Evolutionary conservation across 2,329 filamentous ascomycete genomes (phyloP), one percentile per base, ranked within the genome.

Genomic region (Madurella mycetomatis): DNA sequence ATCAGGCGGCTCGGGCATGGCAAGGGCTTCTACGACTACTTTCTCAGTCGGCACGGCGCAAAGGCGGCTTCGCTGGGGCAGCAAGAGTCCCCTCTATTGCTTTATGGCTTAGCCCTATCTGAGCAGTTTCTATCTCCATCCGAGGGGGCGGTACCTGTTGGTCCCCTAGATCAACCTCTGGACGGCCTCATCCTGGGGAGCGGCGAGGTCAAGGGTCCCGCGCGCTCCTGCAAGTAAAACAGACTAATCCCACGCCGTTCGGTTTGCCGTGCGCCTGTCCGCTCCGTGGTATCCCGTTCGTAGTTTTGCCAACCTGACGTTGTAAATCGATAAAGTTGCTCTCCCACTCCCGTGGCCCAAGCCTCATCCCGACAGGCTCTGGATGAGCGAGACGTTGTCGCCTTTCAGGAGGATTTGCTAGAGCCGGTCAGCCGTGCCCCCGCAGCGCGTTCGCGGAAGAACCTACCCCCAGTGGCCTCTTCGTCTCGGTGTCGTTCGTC

Each of bases 21-120:
- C 53, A 95, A 90, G 71, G 94, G 94, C 32, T 99, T 95, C 74
- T 99, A 99, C 76, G 94, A 99, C 74, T 88, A 85, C 70, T 99
- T 96, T 71, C 74, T 99, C 67, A 83, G 86, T 65, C 83, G 86
- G 62, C 95, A 92, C 65, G 69, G 73, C 49, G 67, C 79, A 69
- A 79, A 70, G 70, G 56, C 65, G 30, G 69, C 67, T 47, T 61
- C 65, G 45, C 60, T 70, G 46, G 66, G 68, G 52, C 66, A 68
- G 41, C 67, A 66, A 39, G 65, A 65, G 41, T 66, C 67, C 52
- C 68, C 73, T 65, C 69, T 81, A 66, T 72, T 78, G 59, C 72
- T 86, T 61, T 83, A 90, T 71, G 94, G 90, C 56, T 79, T 97
- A 67, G 88, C 90, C 63, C 81, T 99, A 64, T 80, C 83, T 62